Base-by-base conservation (phyloP, 2,329 filamentous ascomycete species). In the Leptographium radiaticola region DNA sequence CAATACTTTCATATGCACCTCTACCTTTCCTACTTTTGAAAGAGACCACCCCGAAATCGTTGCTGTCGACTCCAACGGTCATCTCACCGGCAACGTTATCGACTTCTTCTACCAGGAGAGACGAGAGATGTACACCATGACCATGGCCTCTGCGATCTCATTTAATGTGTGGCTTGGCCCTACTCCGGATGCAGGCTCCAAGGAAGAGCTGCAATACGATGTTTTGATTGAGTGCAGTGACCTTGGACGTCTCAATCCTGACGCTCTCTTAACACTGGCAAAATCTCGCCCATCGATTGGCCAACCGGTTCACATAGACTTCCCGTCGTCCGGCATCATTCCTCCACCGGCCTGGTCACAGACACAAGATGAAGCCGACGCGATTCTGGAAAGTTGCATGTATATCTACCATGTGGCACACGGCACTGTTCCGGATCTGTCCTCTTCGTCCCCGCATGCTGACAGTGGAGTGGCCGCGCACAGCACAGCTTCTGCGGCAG, bases 301-400 rank as follows among this genome's bases (percentile, higher is more conserved):
- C 39, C 65, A 62, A 8, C 65, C 66, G 38, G 65, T 66, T 20
- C 71, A 70, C 58, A 71, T 94, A 52, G 86, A 95, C 59, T 97
- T 97, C 57, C 91, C 91, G 1, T 93, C 89, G 0, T 96, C 91
- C 1, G 93, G 93, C n/a, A 94, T 88, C 62, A 87, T 97, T 53
- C 76, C 91, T 62, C 84, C 88, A 2, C 86, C 89, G 2, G 87
- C 85, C 0, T 94, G 86, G 79, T 88, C 86, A 1, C 86, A 90
- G 79, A 88, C 86, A 1, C 86, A 90, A 56, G 74, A 77, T 10
- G 91, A 96, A 67, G 81, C 87, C 1, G 89, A 95, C 63, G 86
- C 83, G 31, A 83, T 97, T 44, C 73, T 96, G 44, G 86, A 89
- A 54, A 91, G 86, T 8, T 91, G 90, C 69, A 85, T 83, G 62